Percentiles rank a stretch among this genome's conserved stretches.
phyloP scores from a whole-genome alignment of 1,284 basidiomycete species.

The Ceratobasidium sp. region DNA sequence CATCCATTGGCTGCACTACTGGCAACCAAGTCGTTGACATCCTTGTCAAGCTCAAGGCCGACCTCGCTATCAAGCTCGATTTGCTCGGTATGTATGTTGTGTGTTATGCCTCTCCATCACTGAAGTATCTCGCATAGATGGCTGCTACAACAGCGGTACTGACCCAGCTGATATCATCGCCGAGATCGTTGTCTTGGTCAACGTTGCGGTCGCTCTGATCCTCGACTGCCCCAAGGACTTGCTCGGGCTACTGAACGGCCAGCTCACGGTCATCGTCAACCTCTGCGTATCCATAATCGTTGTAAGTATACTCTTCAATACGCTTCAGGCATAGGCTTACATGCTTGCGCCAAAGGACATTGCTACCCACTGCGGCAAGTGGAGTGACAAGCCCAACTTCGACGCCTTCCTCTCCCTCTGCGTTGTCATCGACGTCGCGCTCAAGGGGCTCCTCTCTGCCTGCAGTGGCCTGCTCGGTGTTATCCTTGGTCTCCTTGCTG shows the following conservation, averaged over 20 bases:
- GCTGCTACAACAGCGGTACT: conserved; percentile 19
- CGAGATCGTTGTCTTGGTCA: conserved; percentile 35
- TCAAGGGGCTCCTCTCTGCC: conserved; percentile 23
- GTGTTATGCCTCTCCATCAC: not conserved
- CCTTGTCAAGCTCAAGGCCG: conserved; percentile 28
- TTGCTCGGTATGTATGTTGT: conserved; percentile 11
- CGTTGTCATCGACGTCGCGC: conserved; percentile 34
- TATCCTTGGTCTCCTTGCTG: conserved; percentile 22
- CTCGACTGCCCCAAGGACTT: conserved; percentile 9
- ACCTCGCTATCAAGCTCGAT: conserved; percentile 14
- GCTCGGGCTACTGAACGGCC: conserved; percentile 31
- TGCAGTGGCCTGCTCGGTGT: conserved; percentile 27
- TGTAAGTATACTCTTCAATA: not conserved
- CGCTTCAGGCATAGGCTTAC: not conserved
- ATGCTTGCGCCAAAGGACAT: not conserved
- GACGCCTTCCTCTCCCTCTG: conserved; percentile 16
- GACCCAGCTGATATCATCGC: conserved; percentile 31
- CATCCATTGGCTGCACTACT: conserved; percentile 24
- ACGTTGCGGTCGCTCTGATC: conserved; percentile 24
- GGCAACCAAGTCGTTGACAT: conserved; percentile 8
- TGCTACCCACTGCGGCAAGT: conserved; percentile 39
- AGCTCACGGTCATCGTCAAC: conserved; percentile 28
- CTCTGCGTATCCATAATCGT: conserved; percentile 22
- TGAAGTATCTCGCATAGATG: conserved; percentile 5
- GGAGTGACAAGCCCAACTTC: conserved; percentile 39